These are phyloP conservation scores for Syzygium jambos DNA, from an alignment of 345 rosid species.

Conservation along the genomic window DNA sequence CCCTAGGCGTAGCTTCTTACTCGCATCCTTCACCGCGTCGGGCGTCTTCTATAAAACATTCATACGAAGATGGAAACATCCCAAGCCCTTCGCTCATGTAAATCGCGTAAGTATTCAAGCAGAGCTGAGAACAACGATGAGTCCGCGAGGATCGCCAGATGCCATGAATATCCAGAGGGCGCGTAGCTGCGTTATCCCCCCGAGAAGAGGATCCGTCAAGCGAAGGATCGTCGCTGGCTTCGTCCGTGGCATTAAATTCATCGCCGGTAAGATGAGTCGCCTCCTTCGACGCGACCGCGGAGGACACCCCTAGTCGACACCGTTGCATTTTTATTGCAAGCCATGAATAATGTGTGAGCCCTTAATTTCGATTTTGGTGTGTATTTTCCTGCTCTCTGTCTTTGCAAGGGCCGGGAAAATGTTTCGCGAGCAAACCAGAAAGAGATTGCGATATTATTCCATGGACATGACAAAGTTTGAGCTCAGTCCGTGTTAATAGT, in stretches of 20 bases:
- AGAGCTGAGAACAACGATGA: background rate
- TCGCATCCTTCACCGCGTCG: background rate
- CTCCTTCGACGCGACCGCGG: background rate
- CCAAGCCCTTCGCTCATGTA: background rate
- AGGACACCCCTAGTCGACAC: background rate
- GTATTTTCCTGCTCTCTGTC: background rate
- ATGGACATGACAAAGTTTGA: background rate
- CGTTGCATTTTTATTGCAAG: rapidly evolving
- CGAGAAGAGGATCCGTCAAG: background rate
- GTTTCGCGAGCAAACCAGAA: no score
- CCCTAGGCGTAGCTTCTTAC: background rate
- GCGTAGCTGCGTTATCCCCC: background rate
- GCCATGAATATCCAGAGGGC: background rate
- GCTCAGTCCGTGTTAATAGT: no score
- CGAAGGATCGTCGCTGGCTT: background rate
- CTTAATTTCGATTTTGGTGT: background rate
- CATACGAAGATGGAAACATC: background rate
- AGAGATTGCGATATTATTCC: background rate
- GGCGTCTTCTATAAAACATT: background rate
- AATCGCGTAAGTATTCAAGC: background rate
- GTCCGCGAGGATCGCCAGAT: background rate
- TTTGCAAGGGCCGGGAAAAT: background rate
- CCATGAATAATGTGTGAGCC: background rate
- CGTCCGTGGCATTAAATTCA: background rate
- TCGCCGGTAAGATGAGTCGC: background rate